These are phyloP conservation scores for Microstroma glucosiphilum DNA, from an alignment of 1,284 basidiomycete species.

Conservation along the genomic window DNA sequence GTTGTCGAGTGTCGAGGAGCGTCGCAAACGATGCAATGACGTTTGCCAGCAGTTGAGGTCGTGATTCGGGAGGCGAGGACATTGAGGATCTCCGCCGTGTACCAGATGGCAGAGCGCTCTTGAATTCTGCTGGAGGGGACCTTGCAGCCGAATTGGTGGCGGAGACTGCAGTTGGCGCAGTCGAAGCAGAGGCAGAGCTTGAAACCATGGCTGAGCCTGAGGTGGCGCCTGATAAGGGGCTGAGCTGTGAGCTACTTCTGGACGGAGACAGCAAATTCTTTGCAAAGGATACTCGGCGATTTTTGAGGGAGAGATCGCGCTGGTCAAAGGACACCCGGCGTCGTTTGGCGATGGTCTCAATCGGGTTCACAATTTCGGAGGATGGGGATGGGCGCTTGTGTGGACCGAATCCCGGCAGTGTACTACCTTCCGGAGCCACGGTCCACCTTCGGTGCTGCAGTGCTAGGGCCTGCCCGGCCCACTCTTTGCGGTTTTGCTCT, in stretches of 20 bases:
- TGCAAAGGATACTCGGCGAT: constrained; percentile 4
- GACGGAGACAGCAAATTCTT: too few relatives aligned
- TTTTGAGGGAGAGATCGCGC: too few relatives aligned
- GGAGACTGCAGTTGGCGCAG: background rate
- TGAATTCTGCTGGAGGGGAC: background rate
- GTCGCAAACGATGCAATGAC: constrained; percentile 4
- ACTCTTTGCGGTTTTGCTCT: constrained; percentile 7
- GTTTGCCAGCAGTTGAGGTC: background rate
- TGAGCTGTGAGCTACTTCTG: too few relatives aligned
- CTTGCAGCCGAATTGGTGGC: background rate
- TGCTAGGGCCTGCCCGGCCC: constrained; percentile 5
- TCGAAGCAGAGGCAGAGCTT: background rate
- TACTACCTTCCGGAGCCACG: background rate
- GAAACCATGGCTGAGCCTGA: too few relatives aligned
- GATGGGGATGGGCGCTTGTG: too few relatives aligned
- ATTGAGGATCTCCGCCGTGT: background rate
- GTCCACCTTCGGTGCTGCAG: constrained; percentile 4
- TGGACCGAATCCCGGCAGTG: too few relatives aligned
- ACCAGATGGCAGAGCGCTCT: background rate
- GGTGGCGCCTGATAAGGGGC: too few relatives aligned
- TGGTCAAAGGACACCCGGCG: background rate
- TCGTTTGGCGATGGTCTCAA: background rate
- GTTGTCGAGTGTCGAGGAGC: constrained; percentile 4
- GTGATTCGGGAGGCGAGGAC: background rate
- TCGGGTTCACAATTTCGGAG: too few relatives aligned